Evolutionary conservation across 2,329 filamentous ascomycete species (phyloP).

Genomic region (Penicillium janthinellum): DNA sequence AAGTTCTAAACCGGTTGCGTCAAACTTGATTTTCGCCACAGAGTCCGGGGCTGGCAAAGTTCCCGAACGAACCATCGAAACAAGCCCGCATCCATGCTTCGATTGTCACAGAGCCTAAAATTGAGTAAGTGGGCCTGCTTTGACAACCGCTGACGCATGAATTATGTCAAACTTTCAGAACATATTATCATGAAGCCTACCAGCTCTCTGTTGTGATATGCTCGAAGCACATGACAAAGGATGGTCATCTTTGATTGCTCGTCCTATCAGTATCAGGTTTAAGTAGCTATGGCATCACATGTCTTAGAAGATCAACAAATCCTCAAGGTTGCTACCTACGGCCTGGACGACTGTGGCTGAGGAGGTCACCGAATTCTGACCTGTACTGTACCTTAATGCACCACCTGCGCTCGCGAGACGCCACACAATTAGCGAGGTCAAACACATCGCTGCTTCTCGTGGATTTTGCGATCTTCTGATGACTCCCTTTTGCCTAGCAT

Average conservation of each 20-base stretch:
- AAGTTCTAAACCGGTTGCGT: neutral
- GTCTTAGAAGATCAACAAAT: no score
- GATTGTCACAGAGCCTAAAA: neutral
- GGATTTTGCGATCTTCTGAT: conserved; percentile 39
- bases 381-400: conserved; percentile 58
- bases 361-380: conserved; percentile 50
- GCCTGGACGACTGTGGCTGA: neutral
- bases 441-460: conserved; percentile 55
- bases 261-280: neutral
- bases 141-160: neutral
- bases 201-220: neutral
- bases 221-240: neutral
- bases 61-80: neutral
- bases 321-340: neutral
- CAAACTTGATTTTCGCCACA: neutral
- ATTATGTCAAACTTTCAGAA: neutral
- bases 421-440: conserved; percentile 60
- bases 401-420: conserved; percentile 58
- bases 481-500: conserved; percentile 50
- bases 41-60: neutral
- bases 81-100: neutral
- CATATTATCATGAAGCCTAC: neutral
- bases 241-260: neutral
- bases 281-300: neutral
- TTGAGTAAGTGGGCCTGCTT: neutral